Base-by-base conservation (phyloP, 2,329 filamentous ascomycete genomes). In the Alternaria brassicicola region DNA sequence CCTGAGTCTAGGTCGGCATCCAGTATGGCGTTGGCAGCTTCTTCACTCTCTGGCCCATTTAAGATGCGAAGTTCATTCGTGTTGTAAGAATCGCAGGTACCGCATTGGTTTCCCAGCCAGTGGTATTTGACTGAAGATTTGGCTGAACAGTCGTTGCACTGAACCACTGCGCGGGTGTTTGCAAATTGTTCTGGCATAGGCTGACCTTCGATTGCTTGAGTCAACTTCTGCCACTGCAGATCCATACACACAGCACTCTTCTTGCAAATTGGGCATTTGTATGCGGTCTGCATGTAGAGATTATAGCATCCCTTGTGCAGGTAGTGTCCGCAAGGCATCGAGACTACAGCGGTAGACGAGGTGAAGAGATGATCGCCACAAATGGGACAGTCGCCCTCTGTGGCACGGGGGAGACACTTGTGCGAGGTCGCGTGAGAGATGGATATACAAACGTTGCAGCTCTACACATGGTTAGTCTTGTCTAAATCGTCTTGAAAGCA, bases 171-270 rank as follows among this genome's bases (percentile, higher is more conserved):
- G 62, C 88, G 88, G 5, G 91, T 93, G 68, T 92, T 87, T 60
- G 82, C 84, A 70, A 93, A 96, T 63, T 96, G 91, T 60, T 80
- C 78, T 2, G 95, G 95, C 93, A 99, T 98, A 2, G 95, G 95
- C 74, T 99, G 95, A 42, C 85, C 85, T 64, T 90, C 85, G 59
- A 99, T 97, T 48, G 92, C 89, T 51, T 93, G 86, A 70, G 97
- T 94, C 31, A 98, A 80, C 67, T 95, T 95, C 47, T 92, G 88
- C 80, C 98, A 99, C 68, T 96, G 91, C 35, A 91, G 86, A 73
- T 97, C 94, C 94, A 99, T 99, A 73, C 98, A 98, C 65, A 92
- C 87, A n/a, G 96, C 89, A 64, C 91, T 97, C 78, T 95, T 96
- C 80, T 90, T 96, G 84, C 95, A 99, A 47, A 97, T 93, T 0